Base-by-base conservation (phyloP, 2,329 filamentous ascomycete species). In the Ophiostoma populinum region DNA sequence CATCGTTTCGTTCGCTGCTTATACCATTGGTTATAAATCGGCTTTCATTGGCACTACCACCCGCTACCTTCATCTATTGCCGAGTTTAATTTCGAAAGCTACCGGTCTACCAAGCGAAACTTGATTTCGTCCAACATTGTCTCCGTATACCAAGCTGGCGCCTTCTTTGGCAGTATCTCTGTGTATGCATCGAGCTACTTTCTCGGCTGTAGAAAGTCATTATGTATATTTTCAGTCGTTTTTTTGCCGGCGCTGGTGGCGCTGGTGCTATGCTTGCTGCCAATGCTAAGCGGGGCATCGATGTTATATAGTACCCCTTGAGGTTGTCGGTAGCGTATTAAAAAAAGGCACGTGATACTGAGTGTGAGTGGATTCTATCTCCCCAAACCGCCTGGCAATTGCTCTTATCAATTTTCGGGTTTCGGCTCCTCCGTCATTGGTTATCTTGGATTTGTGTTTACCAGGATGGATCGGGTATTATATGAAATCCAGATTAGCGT, bases 11-110 rank as follows among this genome's bases (percentile, higher is more conserved):
- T 67, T 68, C 38, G 65, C 65, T 20, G 62, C 67, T 24, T 68
- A 64, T 48, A 66, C 61, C 49, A 70, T 71, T 36, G 66, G 64
- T 38, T 68, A 67, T 41, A 79, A 85, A 51, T 77, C 70, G 34
- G 75, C 80, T 43, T 86, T 86, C 54, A 85, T 86, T 45, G 80
- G 78, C 41, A 80, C 75, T 0, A 85, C 80, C 1, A 58, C 86
- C 70, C 76, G 2, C 61, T 87, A 20, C 61, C 67, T 0, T 78
- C 78, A 0, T 86, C 86, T 54, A 62, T 60, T 29, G 47, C 60
- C 1, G 80, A 86, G 49, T 87, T 87, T 51, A 46, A 59, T 11
- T 75, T 85, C 46, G 57, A 52, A 3, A 47, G 54, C 3, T 67
- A 75, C 55, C 53, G 50, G 5, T 36, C 50, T 0, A 37, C 46